Evolutionary conservation across 768 basidiomycete genomes (phyloP).

Genomic region (Mycena galericulata): DNA sequence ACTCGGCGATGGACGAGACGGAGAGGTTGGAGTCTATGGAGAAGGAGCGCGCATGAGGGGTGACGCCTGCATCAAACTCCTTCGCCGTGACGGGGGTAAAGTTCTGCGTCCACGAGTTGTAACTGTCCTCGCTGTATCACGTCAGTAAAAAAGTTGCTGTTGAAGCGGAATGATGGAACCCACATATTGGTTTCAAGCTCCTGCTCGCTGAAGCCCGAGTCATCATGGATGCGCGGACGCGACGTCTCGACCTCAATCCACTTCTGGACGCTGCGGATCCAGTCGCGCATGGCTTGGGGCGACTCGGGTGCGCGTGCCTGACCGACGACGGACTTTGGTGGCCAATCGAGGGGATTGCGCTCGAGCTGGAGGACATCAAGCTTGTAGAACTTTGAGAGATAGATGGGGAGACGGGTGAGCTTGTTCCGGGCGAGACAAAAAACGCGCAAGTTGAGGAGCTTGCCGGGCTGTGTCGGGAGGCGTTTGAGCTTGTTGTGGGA

Average conservation of each 20-base stretch:
- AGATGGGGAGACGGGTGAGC: slow-evolving; percentile 81
- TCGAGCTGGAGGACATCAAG: slow-evolving; percentile 88
- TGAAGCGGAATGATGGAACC: slow-evolving; percentile 29
- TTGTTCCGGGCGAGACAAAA: slow-evolving; percentile 90
- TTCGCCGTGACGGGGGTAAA: slow-evolving; percentile 47
- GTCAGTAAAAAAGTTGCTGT: slow-evolving; percentile 22
- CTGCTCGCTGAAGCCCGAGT: slow-evolving; percentile 62
- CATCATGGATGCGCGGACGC: slow-evolving; percentile 54
- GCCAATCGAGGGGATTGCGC: slow-evolving; percentile 96
- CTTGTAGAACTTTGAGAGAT: slow-evolving; percentile 77
- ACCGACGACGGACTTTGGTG: slow-evolving; percentile 71
- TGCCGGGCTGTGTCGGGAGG: slow-evolving; percentile 84
- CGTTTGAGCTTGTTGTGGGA: slow-evolving; percentile 90
- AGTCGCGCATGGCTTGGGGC: slow-evolving; percentile 70
- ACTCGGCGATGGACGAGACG: slow-evolving; percentile 56
- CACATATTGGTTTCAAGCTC: slow-evolving; percentile 58
- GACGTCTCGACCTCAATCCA: slow-evolving; percentile 77
- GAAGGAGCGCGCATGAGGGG: slow-evolving; percentile 68
- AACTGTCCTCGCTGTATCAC: slow-evolving; percentile 50
- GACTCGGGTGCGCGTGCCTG: slow-evolving; percentile 54
- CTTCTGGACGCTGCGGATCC: slow-evolving; percentile 76
- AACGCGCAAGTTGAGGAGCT: slow-evolving; percentile 81
- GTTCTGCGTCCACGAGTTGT: slow-evolving; percentile 55
- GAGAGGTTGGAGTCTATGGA: slow-evolving; percentile 72
- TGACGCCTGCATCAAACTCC: slow-evolving; percentile 51